phyloP scores from a whole-genome alignment of 257 asterid genomes.

The Anisodus acutangulus region DNA sequence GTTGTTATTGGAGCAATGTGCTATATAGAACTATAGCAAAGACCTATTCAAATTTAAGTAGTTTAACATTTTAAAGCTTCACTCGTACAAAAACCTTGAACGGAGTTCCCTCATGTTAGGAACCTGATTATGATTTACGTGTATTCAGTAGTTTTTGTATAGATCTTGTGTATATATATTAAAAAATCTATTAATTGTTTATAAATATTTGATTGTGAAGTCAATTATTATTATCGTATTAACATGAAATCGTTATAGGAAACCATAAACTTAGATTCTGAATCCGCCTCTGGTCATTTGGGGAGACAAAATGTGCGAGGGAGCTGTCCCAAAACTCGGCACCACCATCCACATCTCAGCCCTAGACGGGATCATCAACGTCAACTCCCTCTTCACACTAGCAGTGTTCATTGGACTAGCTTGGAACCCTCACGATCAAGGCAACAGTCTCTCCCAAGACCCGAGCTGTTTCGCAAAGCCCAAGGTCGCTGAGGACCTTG shows the following conservation, averaged over 20 bases:
- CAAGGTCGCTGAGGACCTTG: conserved; percentile 62
- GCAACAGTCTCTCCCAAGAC: conserved; percentile 63
- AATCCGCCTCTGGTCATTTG: background rate
- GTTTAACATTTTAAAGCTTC: background rate
- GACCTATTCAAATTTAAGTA: background rate
- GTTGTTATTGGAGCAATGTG: background rate
- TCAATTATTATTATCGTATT: background rate
- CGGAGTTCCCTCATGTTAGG: background rate
- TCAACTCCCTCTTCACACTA: conserved; percentile 84
- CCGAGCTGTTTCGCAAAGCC: conserved; percentile 59
- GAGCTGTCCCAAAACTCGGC: conserved; percentile 46
- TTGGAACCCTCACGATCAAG: conserved; percentile 89
- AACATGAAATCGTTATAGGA: background rate
- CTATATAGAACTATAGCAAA: background rate
- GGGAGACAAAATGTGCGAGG: conserved; percentile 48
- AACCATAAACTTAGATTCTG: background rate
- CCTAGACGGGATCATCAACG: conserved; percentile 84
- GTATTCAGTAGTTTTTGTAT: background rate
- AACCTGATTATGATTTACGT: too few species aligned
- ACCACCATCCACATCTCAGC: conserved; percentile 87
- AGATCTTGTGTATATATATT: background rate
- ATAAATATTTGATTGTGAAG: too few species aligned
- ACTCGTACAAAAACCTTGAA: background rate
- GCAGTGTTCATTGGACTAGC: conserved; percentile 93
- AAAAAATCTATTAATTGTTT: too few species aligned